phyloP scores from a whole-genome alignment of 306 rosid genomes.

The Argentina anserina region DNA sequence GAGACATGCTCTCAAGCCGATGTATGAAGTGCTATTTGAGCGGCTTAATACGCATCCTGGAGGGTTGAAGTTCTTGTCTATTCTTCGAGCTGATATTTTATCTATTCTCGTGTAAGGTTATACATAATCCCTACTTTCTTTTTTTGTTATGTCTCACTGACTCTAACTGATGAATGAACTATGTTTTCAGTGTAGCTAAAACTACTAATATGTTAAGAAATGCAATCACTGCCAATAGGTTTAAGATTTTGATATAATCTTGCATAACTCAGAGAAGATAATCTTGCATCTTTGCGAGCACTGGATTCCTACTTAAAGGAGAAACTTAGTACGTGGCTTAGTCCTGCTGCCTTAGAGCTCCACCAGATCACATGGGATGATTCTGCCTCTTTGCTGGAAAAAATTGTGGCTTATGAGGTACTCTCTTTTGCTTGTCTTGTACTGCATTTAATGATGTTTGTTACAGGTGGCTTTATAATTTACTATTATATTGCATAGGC shows the following conservation, averaged over 20 bases:
- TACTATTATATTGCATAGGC: constrained; percentile 56
- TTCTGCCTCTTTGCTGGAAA: constrained; percentile 94
- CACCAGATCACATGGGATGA: constrained; percentile 97
- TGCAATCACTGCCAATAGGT: neutral
- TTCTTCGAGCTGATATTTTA: constrained; percentile 76
- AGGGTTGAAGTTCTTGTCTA: constrained; percentile 74
- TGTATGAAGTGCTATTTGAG: constrained; percentile 83
- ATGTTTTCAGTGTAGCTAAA: neutral
- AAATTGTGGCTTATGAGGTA: constrained; percentile 96
- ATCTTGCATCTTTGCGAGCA: constrained; percentile 69
- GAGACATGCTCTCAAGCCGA: constrained; percentile 80
- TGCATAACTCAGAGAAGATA: constrained; percentile 58
- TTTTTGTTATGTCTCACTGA: neutral
- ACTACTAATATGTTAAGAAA: neutral
- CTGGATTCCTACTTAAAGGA: constrained; percentile 85
- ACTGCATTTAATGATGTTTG: constrained; percentile 6
- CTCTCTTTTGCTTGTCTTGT: constrained; percentile 21
- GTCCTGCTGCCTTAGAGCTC: constrained; percentile 96
- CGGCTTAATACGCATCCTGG: constrained; percentile 88
- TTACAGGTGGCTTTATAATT: constrained; percentile 1
- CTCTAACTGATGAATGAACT: neutral
- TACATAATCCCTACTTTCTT: neutral
- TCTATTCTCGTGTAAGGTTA: constrained; percentile 72
- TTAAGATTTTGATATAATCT: constrained; percentile 9
- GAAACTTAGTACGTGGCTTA: constrained; percentile 82